Evolutionary conservation across 2,329 filamentous ascomycete species (phyloP).

Genomic region (Aspergillus calidoustus): DNA sequence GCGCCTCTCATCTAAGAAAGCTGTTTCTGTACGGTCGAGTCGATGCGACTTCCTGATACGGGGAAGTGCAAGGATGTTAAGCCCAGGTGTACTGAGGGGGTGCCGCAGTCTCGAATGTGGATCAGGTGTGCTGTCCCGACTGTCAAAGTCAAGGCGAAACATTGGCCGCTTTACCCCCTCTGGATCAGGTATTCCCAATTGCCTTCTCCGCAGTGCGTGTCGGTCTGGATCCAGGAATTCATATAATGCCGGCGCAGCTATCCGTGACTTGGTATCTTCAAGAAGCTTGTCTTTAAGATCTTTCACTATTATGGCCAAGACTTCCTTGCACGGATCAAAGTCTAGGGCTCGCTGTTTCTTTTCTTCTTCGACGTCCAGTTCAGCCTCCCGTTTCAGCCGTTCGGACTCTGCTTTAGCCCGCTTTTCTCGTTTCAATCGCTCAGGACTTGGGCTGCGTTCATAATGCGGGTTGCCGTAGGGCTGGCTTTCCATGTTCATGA

Average conservation of each 20-base stretch:
- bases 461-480: slow-evolving; percentile 69
- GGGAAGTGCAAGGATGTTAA: slow-evolving; percentile 70
- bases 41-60: slow-evolving; percentile 72
- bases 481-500: slow-evolving; percentile 87
- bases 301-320: slow-evolving; percentile 74
- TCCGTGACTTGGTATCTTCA: slow-evolving; percentile 83
- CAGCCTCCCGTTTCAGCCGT: slow-evolving; percentile 71
- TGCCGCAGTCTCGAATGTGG: slow-evolving; percentile 47
- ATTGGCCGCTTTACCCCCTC: slow-evolving; percentile 62
- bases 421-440: slow-evolving; percentile 50
- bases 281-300: slow-evolving; percentile 88
- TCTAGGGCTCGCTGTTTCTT: slow-evolving; percentile 85
- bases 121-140: slow-evolving; percentile 67
- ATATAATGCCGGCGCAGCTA: slow-evolving; percentile 79
- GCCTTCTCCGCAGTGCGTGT: slow-evolving; percentile 77
- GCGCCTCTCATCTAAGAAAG: slow-evolving; percentile 71
- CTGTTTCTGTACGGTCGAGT: slow-evolving; percentile 63
- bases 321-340: slow-evolving; percentile 87
- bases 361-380: slow-evolving; percentile 84
- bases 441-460: slow-evolving; percentile 54
- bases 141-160: slow-evolving; percentile 62
- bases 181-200: slow-evolving; percentile 75
- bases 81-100: slow-evolving; percentile 43
- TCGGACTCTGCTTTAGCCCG: slow-evolving; percentile 69
- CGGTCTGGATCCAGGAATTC: slow-evolving; percentile 82